Evolutionary conservation across 2,329 filamentous ascomycete genomes (phyloP), one percentile per base, ranked within the genome.

Genomic region (Epichloe baconii): DNA sequence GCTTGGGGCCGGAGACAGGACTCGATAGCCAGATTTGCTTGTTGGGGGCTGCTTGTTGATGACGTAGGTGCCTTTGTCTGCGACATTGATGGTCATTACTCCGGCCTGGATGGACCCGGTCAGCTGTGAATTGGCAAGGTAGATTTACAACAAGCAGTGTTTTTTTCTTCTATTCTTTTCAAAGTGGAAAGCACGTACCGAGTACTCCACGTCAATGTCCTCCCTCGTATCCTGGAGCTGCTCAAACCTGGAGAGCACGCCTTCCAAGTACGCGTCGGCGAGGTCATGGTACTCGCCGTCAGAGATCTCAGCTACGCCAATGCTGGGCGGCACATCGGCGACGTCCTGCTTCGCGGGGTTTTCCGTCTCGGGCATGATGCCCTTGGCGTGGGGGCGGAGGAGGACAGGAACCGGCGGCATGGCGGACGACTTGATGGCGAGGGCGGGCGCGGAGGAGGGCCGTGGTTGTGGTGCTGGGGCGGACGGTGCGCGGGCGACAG

Each of bases 1-100:
- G 83, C 71, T 96, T 96, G 14, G 93, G 93, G 0, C 93, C 93
- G 5, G 87, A 90, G 50, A 88, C 74, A 4, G 93, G 93, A 43
- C 88, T 95, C 38, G 88, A 93, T 44, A 97, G 80, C 93, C 93
- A 98, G 64, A 98, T 95, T 66, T 86, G 93, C 74, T 89, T 93
- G 75, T 96, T 97, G 19, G 91, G 89, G 93, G 93, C 68, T 98
- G 93, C 70, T 98, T 98, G 79, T 98, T 98, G 71, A 98, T 78
- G 54, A 98, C 87, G 65, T 94, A 98, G 34, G 81, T 91, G 55
- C 90, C 89, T 48, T 80, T 73, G 12, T 76, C 72, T 1, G 81
- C 79, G 59, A 87, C 80, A 6, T 72, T 75, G 61, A 97, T 75
- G 56, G 83, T 89, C 59, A 97, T 76, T 51, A 97, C 89, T 51